Evolutionary conservation across 2,329 filamentous ascomycete species (phyloP).

Genomic region (Venturia effusa): DNA sequence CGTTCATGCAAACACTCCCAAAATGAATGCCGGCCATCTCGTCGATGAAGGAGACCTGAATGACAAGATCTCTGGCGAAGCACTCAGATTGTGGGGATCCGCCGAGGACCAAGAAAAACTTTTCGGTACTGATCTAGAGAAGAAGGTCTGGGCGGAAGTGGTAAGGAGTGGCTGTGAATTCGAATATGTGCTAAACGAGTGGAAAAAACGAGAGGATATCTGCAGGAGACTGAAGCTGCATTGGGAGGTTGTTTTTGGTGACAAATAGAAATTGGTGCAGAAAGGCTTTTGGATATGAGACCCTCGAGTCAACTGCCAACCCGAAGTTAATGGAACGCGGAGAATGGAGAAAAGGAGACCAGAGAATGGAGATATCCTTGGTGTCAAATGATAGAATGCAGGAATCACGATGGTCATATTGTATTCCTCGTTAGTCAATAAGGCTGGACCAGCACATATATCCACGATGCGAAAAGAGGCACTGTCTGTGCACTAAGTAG

Average conservation of each 20-base stretch:
- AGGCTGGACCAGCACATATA: slow-evolving; percentile 58
- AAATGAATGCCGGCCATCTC: slow-evolving; percentile 21
- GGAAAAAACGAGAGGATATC: slow-evolving; percentile 12
- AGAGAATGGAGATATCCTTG: no score
- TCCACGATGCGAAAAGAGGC: slow-evolving; percentile 60
- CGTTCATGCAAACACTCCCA: slow-evolving; percentile 20
- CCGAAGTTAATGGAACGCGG: no score
- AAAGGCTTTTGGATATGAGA: no score
- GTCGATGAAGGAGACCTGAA: slow-evolving; percentile 18
- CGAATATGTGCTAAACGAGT: slow-evolving; percentile 15
- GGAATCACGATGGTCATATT: slow-evolving; percentile 49
- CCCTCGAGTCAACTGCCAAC: no score
- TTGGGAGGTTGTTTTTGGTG: slow-evolving; percentile 8
- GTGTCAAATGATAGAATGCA: no score
- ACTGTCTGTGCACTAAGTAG: slow-evolving; percentile 44
- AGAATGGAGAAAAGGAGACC: no score
- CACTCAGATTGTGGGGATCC: slow-evolving; percentile 16
- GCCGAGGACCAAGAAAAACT: slow-evolving; percentile 15
- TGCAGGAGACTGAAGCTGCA: slow-evolving; percentile 14
- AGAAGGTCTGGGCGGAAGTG: slow-evolving; percentile 17
- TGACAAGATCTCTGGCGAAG: slow-evolving; percentile 12
- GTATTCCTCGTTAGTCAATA: slow-evolving; percentile 62
- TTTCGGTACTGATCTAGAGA: slow-evolving; percentile 20
- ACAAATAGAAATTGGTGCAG: no score
- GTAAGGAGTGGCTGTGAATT: slow-evolving; percentile 16